Conservation (phyloP, 106 monocot species). For the Alisma plantagoaquatica region DNA sequence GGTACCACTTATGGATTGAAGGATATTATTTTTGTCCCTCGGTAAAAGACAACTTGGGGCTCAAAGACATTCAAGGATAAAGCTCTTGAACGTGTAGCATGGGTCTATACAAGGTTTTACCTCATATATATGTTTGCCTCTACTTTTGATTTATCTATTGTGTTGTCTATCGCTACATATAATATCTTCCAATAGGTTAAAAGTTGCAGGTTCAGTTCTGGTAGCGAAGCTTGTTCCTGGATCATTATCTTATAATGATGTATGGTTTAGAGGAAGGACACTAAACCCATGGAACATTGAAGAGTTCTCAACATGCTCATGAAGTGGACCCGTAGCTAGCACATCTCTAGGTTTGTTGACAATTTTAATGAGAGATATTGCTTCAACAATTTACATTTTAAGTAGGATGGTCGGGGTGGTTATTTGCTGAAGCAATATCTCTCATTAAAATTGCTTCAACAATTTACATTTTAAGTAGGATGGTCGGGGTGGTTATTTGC, state of each 20-base stretch:
- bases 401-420: no score
- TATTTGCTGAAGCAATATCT: no score
- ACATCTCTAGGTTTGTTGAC: conserved; percentile 66
- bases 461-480: no score
- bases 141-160: background rate
- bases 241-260: conserved; percentile 95
- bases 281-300: conserved; percentile 93
- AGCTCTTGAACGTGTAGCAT: conserved; percentile 69
- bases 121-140: background rate
- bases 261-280: conserved; percentile 95
- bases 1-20: conserved; percentile 96
- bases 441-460: no score
- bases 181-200: conserved; percentile 32
- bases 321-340: conserved; percentile 86
- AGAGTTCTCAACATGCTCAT: conserved; percentile 88
- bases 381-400: no score
- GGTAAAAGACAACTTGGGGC: conserved; percentile 89
- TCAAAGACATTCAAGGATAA: conserved; percentile 81
- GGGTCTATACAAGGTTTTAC: conserved; percentile 80
- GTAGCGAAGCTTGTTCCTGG: conserved; percentile 82
- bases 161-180: background rate
- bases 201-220: conserved; percentile 72
- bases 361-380: no score
- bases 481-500: no score
- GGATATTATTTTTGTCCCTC: conserved; percentile 76